Percentiles rank a stretch among this genome's conserved stretches.
These are phyloP conservation scores for Dioszegia crocea DNA, from an alignment of 768 basidiomycete genomes.

Conservation along the genomic window DNA sequence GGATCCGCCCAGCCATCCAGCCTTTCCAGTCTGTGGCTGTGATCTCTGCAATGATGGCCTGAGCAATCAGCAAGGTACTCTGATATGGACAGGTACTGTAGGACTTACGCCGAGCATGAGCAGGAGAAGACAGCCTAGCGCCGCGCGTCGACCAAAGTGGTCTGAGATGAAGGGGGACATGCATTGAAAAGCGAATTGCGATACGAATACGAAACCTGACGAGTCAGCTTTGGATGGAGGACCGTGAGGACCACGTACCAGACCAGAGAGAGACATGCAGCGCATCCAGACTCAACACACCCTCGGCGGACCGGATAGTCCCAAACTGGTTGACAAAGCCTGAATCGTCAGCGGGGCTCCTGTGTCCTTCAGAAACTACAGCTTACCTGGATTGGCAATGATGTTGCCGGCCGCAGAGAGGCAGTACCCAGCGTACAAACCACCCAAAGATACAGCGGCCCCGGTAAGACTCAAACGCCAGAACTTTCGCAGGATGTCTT, in stretches of 20 bases:
- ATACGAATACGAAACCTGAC: slow-evolving; percentile 6
- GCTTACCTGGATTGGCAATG: slow-evolving; percentile 9
- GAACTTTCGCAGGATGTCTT: slow-evolving; percentile 4
- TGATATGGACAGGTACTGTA: not conserved
- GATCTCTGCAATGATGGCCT: slow-evolving; percentile 16
- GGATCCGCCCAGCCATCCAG: slow-evolving; percentile 14
- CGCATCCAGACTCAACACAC: slow-evolving; percentile 1
- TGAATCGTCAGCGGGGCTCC: not conserved
- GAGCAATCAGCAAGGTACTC: not conserved
- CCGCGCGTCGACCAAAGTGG: slow-evolving; percentile 13
- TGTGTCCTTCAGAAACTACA: no score
- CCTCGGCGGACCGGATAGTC: slow-evolving; percentile 1
- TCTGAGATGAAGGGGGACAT: slow-evolving; percentile 15
- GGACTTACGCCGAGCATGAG: slow-evolving; percentile 2
- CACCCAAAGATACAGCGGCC: not conserved
- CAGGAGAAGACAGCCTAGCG: slow-evolving; percentile 11
- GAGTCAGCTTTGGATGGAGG: not conserved
- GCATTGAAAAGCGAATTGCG: not conserved
- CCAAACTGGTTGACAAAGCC: slow-evolving; percentile 17
- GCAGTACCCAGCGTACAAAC: slow-evolving; percentile 5
- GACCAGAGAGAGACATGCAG: slow-evolving; percentile 20
- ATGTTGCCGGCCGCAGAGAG: slow-evolving; percentile 1
- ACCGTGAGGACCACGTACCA: not conserved
- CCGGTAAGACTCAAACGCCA: slow-evolving; percentile 5
- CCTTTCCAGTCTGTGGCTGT: slow-evolving; percentile 19